These are phyloP conservation scores for Penicillium angulare DNA, from an alignment of 495 filamentous ascomycete species.

Conservation along the genomic window DNA sequence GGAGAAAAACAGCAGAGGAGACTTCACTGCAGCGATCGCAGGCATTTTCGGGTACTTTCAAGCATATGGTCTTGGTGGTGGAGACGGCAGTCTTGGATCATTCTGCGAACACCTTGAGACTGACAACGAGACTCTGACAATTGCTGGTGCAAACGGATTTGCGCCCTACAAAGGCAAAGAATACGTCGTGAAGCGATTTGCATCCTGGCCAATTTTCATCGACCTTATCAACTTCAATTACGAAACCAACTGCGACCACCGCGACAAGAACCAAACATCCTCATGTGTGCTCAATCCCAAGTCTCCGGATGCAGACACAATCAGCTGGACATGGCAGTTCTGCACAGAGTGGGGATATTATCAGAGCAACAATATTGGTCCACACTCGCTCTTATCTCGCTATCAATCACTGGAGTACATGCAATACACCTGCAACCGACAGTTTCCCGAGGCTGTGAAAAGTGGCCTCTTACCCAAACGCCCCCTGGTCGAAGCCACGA, in stretches of 20 bases:
- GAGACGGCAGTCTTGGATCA: slow-evolving; percentile 30
- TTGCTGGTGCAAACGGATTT: slow-evolving; percentile 36
- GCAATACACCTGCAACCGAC: slow-evolving; percentile 50
- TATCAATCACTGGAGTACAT: slow-evolving; percentile 53
- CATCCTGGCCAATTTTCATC: slow-evolving; percentile 42
- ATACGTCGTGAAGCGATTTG: slow-evolving; percentile 45
- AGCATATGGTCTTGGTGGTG: slow-evolving; percentile 46
- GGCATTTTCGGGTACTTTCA: slow-evolving; percentile 46
- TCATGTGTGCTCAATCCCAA: slow-evolving; percentile 42
- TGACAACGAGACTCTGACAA: slow-evolving; percentile 22
- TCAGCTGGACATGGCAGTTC: slow-evolving; percentile 61
- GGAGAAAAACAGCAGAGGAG: slow-evolving; percentile 48
- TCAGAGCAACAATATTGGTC: slow-evolving; percentile 52
- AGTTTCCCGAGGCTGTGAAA: slow-evolving; percentile 49
- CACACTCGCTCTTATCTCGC: slow-evolving; percentile 47
- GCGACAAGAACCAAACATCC: slow-evolving; percentile 24
- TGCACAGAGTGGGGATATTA: slow-evolving; percentile 60
- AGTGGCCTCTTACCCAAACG: slow-evolving; percentile 42
- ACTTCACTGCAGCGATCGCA: slow-evolving; percentile 45
- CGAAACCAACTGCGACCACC: slow-evolving; percentile 39
- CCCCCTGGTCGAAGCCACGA: slow-evolving; percentile 38
- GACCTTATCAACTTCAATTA: slow-evolving; percentile 41
- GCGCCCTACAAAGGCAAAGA: slow-evolving; percentile 38
- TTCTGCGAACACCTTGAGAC: slow-evolving; percentile 51
- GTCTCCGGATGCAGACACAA: slow-evolving; percentile 33